Evolutionary conservation across 768 basidiomycete genomes (phyloP).

Genomic region (Mycena amicta): DNA sequence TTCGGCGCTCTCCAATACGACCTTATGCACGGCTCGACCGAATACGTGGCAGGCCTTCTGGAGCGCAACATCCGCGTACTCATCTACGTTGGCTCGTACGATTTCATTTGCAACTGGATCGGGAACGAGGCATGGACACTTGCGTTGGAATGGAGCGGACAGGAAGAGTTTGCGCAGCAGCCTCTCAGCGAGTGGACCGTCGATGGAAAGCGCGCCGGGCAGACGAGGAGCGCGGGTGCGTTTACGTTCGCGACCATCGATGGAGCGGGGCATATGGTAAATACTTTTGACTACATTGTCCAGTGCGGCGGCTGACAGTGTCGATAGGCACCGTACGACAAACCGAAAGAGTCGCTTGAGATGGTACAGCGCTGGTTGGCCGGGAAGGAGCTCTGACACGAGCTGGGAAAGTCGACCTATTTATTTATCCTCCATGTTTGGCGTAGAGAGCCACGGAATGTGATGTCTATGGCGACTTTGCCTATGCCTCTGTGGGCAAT

Average conservation of each 20-base stretch:
- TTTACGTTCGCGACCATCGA: conserved; percentile 67
- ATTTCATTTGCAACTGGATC: conserved; percentile 63
- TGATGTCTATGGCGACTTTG: no score
- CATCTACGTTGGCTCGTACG: conserved; percentile 58
- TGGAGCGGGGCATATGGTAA: conserved; percentile 80
- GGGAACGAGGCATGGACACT: conserved; percentile 63
- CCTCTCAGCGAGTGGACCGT: conserved; percentile 56
- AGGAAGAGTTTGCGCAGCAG: conserved; percentile 13
- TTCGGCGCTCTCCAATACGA: conserved; percentile 40
- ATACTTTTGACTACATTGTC: no score
- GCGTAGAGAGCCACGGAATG: no score
- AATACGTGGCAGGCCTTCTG: conserved; percentile 56
- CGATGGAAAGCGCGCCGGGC: conserved; percentile 45
- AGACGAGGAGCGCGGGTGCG: conserved; percentile 42
- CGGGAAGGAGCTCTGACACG: conserved; percentile 10
- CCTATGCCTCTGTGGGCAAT: no score
- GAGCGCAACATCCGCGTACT: conserved; percentile 62
- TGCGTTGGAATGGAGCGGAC: conserved; percentile 38
- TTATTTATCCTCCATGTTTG: neutral
- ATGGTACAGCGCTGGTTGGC: conserved; percentile 54
- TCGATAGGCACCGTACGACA: conserved; percentile 69
- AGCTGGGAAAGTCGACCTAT: neutral
- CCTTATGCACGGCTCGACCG: conserved; percentile 37
- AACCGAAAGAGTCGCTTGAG: conserved; percentile 54
- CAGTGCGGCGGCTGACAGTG: no score